Base-by-base conservation (phyloP, 176 grass and related monocot genomes). In the Tillandsia fasciculata region DNA sequence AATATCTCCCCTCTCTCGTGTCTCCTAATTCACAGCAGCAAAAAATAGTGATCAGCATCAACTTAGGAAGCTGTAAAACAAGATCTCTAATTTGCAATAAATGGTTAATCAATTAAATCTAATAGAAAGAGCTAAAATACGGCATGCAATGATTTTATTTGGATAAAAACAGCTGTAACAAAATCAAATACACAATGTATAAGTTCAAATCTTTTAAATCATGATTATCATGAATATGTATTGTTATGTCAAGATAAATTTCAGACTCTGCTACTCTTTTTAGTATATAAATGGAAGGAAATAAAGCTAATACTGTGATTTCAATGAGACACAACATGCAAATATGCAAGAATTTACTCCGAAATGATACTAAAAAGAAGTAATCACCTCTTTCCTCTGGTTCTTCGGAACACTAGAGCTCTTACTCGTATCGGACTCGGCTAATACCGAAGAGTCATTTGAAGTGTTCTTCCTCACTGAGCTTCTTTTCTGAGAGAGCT, bases 1-100 rank as follows among this genome's bases (percentile, higher is more conserved):
- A 28, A 11, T 28, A 68, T 66, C 75, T 26, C 74, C 64, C 49
- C 10, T 50, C 33, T 67, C 68, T 70, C 72, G 64, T 70, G 9
- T 29, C 63, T 83, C 54, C 63, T 52, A 23, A 56, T 74, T 29
- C 22, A 47, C 15, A 17, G n/a, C 8, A 2, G 56, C 17, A 61
- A 23, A 61, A 61, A 9, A 61, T 20, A 61, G 0, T 61, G 17
- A 61, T 61, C 56, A 61, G 22, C 7, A 2, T 7, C 6, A 42
- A 42, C 33, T 42, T 42, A 5, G 33, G 3, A 42, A 42, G 22
- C 56, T 61, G 17, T 61, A 20, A 17, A 22, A 18, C 56, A 61
- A 61, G n/a, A 18, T 9, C 33, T 7, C 33, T 42, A 6, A 0
- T 42, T 42, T 42, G 4, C 33, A 42, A 7, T 42, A 42, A 42